A percentile compares a stretch with the other conserved stretches of the same genome.
phyloP scores from a whole-genome alignment of 1,284 basidiomycete species.

The Trichosporon inkin region DNA sequence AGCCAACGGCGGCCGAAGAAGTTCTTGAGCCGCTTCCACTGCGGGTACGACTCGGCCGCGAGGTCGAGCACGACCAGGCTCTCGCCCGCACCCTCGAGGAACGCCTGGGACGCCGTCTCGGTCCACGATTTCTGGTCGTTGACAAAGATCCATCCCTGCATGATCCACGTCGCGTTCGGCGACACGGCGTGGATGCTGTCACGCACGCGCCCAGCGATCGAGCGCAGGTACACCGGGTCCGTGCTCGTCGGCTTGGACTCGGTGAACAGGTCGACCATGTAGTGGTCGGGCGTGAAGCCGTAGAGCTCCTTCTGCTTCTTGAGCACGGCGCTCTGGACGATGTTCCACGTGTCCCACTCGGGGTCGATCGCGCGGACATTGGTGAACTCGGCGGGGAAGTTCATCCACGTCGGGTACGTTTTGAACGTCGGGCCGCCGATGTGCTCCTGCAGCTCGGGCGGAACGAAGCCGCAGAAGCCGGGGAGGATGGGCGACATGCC shows the following conservation, averaged over 20 bases:
- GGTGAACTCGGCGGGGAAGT: constrained; percentile 30
- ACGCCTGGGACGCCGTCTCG: constrained; percentile 43
- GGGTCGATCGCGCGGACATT: constrained; percentile 53
- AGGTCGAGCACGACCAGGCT: constrained; percentile 44
- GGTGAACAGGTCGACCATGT: constrained; percentile 55
- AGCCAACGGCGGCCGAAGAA: constrained; percentile 54
- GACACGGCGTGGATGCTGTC: constrained; percentile 51
- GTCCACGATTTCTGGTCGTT: constrained; percentile 49
- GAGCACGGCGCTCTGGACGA: constrained; percentile 52
- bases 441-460: constrained; percentile 40
- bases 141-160: constrained; percentile 54
- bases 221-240: constrained; percentile 48
- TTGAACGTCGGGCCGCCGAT: constrained; percentile 51
- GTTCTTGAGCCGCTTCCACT: constrained; percentile 51
- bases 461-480: constrained; percentile 54
- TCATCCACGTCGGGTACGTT: constrained; percentile 18
- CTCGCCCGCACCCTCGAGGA: neutral
- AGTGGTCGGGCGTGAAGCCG: constrained; percentile 51
- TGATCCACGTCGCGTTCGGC: constrained; percentile 52
- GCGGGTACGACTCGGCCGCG: constrained; percentile 52
- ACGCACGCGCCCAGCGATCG: constrained; percentile 48
- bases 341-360: constrained; percentile 50
- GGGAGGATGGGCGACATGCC: constrained; percentile 55
- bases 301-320: constrained; percentile 51
- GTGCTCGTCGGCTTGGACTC: constrained; percentile 52